Evolutionary conservation across 108 stramenopile genomes (phyloP), one percentile per base, ranked within the genome.

Genomic region (Discostella stelligeroides): DNA sequence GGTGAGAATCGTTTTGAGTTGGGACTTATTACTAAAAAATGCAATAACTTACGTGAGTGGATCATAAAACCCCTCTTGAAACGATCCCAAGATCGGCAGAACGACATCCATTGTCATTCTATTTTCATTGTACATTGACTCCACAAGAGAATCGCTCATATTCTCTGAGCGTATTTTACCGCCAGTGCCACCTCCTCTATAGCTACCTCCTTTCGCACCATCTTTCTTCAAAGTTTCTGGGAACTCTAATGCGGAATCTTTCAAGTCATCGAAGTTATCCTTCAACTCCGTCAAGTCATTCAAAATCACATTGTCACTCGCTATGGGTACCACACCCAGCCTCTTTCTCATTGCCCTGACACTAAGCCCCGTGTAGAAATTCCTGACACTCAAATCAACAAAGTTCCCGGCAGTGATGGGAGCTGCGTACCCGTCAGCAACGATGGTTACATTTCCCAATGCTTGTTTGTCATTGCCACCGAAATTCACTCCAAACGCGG

Each of bases 61-160:
- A 68, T 88, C 87, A 57, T 92, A 92, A 63, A 92, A 92, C 0
- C 92, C 92, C 81, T 94, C 92, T 47, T 91, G 80, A 57, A 82
- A 94, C 5, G 88, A 88, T 25, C 92, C 92, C 29, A 90, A 51
- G 30, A 94, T 67, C 25, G 88, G 87, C n/a, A 90, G 58, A 6
- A 80, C 76, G 20, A 60, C 72, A 74, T 82, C 76, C 76, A 82
- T 82, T 23, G 70, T 79, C 76, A 78, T 73, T 39, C 71, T 43
- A 60, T 59, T 78, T 39, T 77, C 81, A 17, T 82, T 63, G 65
- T 43, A 62, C 13, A 55, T n/a, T 18, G 57, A 5, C 11, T 66
- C 63, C 20, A 30, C 48, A 25, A 63, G 61, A 39, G 78, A 46
- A 38, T 63, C 49, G 4, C 14, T 40, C 43, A 63, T 57, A 55